phyloP scores from a whole-genome alignment of 495 filamentous ascomycete species.

The Xylaria longipes region DNA sequence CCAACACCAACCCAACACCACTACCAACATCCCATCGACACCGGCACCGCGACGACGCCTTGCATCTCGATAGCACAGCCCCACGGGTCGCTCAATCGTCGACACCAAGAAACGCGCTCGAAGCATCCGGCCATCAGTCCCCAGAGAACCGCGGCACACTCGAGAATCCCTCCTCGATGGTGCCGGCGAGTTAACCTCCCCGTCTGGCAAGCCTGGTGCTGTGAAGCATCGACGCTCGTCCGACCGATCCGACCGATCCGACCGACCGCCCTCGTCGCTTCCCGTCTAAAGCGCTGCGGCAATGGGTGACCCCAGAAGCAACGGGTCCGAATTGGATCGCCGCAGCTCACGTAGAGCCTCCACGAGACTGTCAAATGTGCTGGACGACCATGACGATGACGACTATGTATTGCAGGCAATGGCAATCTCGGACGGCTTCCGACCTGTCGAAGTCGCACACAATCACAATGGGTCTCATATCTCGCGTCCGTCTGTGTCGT shows the following conservation, averaged over 20 bases:
- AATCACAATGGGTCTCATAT: conserved; percentile 30
- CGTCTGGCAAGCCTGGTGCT: conserved; percentile 43
- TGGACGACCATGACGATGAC: conserved; percentile 38
- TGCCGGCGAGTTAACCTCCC: conserved; percentile 32
- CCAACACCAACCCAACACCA: no score
- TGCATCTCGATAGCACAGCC: conserved; percentile 2
- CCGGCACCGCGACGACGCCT: neutral
- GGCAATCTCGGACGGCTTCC: conserved; percentile 54
- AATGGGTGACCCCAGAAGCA: conserved; percentile 44
- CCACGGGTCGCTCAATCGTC: conserved; percentile 2
- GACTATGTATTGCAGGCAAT: conserved; percentile 49
- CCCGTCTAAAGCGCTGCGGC: conserved; percentile 7
- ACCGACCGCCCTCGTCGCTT: conserved; percentile 5
- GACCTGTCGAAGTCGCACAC: conserved; percentile 43
- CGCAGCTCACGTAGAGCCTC: conserved; percentile 46
- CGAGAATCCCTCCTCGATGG: conserved; percentile 30
- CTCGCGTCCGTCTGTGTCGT: conserved; percentile 32
- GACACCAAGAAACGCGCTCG: neutral
- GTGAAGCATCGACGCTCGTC: conserved; percentile 33
- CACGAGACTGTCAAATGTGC: conserved; percentile 35
- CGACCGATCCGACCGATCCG: conserved; percentile 25
- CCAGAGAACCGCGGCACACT: neutral
- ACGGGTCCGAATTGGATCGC: conserved; percentile 45
- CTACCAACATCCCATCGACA: conserved; percentile 12
- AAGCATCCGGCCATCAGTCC: neutral